Conservation (phyloP, 768 basidiomycete species). For the Russula olivacea region DNA sequence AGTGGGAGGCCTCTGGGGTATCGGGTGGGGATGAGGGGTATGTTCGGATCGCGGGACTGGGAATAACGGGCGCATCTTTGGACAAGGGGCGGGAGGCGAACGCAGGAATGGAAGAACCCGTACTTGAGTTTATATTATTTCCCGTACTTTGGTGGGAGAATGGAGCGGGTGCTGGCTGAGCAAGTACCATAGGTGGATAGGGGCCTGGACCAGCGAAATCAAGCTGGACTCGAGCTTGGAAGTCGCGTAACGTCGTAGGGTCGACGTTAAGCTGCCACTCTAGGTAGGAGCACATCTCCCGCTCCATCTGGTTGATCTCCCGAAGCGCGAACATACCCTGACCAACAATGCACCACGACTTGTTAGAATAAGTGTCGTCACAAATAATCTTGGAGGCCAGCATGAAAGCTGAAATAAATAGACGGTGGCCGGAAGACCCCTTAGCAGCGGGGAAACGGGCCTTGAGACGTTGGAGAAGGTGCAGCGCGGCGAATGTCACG, state of each 20-base stretch:
- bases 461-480: constrained; percentile 80
- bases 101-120: constrained; percentile 19
- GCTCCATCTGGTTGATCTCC: constrained; percentile 96
- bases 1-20: constrained; percentile 31
- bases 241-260: constrained; percentile 50
- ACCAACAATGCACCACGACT: constrained; percentile 58
- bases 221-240: constrained; percentile 51
- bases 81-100: constrained; percentile 26
- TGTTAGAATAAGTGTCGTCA: constrained; percentile 66
- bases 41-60: constrained; percentile 15
- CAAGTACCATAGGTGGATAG: constrained; percentile 58
- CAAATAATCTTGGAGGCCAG: constrained; percentile 74
- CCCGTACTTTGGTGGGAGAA: constrained; percentile 21
- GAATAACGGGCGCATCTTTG: constrained; percentile 24
- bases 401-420: constrained; percentile 93
- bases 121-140: constrained; percentile 20
- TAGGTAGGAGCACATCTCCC: constrained; percentile 88
- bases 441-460: constrained; percentile 87
- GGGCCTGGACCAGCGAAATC: constrained; percentile 55
- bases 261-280: constrained; percentile 89
- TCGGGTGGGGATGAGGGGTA: constrained; percentile 28
- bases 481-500: constrained; percentile 55
- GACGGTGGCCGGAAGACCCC: constrained; percentile 82
- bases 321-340: constrained; percentile 62
- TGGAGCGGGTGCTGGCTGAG: constrained; percentile 37